phyloP scores from a whole-genome alignment of 2,329 filamentous ascomycete genomes.

The Dothiorella sarmentorum region DNA sequence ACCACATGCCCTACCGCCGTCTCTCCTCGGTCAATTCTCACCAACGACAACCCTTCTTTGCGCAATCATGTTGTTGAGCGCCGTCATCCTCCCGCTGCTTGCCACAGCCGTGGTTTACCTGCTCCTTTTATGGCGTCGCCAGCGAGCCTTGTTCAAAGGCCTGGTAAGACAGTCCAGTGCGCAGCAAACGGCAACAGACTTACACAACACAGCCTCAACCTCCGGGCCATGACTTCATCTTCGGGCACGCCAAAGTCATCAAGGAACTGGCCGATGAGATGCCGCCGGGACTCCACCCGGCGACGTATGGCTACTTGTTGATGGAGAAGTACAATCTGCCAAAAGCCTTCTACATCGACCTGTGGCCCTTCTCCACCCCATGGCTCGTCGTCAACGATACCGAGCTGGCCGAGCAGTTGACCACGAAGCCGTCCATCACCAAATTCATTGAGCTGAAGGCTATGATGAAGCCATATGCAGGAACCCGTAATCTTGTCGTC shows the following conservation, averaged over 20 bases:
- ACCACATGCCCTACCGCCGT: too few relatives aligned
- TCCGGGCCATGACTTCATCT: background rate
- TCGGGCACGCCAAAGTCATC: conserved; percentile 1
- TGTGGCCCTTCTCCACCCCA: conserved; percentile 5
- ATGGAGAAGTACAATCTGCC: conserved; percentile 5
- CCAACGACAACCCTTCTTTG: too few relatives aligned
- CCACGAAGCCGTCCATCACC: background rate
- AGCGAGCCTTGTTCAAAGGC: background rate
- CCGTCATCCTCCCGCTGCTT: background rate
- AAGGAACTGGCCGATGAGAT: background rate
- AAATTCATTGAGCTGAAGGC: background rate
- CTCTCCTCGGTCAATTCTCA: too few relatives aligned
- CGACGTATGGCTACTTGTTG: background rate
- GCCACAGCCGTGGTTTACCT: background rate
- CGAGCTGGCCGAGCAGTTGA: background rate
- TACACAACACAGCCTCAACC: background rate
- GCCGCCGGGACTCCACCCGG: conserved; percentile 5
- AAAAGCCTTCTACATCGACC: conserved; percentile 9
- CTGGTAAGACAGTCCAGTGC: background rate
- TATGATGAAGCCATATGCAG: conserved; percentile 7
- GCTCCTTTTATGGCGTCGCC: background rate
- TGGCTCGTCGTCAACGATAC: background rate
- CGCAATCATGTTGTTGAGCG: background rate
- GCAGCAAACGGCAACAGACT: background rate
- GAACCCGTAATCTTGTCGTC: background rate